Conservation (phyloP, 306 rosid species). For the Sophora flavescens region DNA sequence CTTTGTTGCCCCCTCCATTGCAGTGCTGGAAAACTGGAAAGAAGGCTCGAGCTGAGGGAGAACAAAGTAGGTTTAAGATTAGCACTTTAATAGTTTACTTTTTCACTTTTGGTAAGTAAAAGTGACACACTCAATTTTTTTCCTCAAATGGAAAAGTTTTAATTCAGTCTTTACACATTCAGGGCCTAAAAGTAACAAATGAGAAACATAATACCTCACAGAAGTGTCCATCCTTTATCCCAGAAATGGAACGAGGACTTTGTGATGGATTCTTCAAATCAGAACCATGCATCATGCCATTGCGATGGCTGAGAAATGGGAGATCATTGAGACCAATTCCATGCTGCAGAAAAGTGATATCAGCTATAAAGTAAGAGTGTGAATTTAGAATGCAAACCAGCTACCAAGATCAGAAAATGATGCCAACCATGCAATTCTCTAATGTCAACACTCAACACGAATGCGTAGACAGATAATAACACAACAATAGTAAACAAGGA, state of each 20-base stretch:
- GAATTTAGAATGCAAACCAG: constrained; percentile 17
- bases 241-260: constrained; percentile 62
- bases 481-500: constrained; percentile 15
- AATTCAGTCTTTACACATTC: constrained; percentile 1
- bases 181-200: not conserved
- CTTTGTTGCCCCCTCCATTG: constrained; percentile 91
- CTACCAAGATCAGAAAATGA: constrained; percentile 24
- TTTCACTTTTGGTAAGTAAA: not conserved
- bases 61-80: constrained; percentile 20
- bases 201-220: constrained; percentile 69
- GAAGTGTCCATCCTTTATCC: constrained; percentile 61
- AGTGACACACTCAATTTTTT: not conserved
- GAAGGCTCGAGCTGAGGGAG: constrained; percentile 61
- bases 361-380: constrained; percentile 39
- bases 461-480: constrained; percentile 23
- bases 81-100: constrained; percentile 7
- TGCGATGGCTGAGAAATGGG: constrained; percentile 55
- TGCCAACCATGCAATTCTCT: constrained; percentile 7
- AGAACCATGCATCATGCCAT: constrained; percentile 56
- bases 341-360: constrained; percentile 57
- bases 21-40: constrained; percentile 66
- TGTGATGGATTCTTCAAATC: constrained; percentile 69
- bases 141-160: constrained; percentile 1
- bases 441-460: constrained; percentile 23
- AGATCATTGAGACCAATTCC: constrained; percentile 59